Base-by-base conservation (phyloP, 1,284 basidiomycete species). In the Cutaneotrichosporon arboriforme region DNA sequence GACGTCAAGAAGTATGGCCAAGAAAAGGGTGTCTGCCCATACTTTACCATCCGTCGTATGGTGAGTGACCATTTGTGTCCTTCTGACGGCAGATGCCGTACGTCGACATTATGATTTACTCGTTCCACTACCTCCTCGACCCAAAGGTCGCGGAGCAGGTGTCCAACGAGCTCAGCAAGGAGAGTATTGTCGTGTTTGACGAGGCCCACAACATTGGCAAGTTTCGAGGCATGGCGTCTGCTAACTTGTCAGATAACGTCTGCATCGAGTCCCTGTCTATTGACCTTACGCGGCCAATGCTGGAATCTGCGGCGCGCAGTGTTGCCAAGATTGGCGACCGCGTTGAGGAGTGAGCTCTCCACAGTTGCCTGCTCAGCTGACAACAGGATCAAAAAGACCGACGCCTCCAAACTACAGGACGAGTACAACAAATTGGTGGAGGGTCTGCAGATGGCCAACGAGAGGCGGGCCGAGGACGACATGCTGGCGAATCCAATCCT, bases 61-160 rank as follows among this genome's bases (percentile, higher is more conserved):
- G 92, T 90, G 65, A 65, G 80, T 68, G 18, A 10, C 18, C 42
- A 10, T 10, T n/a, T 12, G 7, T n/a, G 4, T 4, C 9, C 4
- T 14, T 21, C 52, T 58, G 34, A 52, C 42, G 5, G 33, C 64
- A 96, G 93, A 86, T 99, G 81, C 86, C 91, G 0, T 96, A 93
- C 70, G 88, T 90, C 52, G 90, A 97, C 73, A 81, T 98, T 59
- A 84, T 99, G 73, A 97, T 99, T 74, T 99, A 97, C 75, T 97
- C 94, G 33, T 99, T 98, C 77, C 96, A 98, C 74, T 99, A 99
- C 72, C 81, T 99, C 21, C 83, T 99, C 41, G 96, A 99, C 76
- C 96, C 96, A 0, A 99, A 99, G 76, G 92, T 99, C 38, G 96
- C 96, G 0, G 94, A 98, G 66, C 93, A 97, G 77, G 96, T 99